These are phyloP conservation scores for Pleurotus eryngii DNA, from an alignment of 768 basidiomycete genomes.

Conservation along the genomic window DNA sequence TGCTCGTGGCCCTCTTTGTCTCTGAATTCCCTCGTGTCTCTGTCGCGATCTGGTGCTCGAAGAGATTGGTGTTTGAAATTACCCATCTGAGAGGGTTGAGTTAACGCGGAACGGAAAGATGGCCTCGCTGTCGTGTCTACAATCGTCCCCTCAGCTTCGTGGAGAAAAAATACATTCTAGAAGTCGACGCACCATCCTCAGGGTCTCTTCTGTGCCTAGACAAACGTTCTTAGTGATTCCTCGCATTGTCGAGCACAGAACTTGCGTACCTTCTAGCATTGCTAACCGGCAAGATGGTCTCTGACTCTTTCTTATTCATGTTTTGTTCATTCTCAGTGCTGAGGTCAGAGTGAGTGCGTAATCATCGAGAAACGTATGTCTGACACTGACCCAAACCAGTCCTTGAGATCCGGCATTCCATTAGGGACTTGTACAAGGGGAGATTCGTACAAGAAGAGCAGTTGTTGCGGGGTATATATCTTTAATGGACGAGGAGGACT, in stretches of 20 bases:
- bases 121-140: constrained; percentile 56
- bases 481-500: constrained; percentile 43
- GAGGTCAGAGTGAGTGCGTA: constrained; percentile 17
- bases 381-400: constrained; percentile 80
- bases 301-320: constrained; percentile 66
- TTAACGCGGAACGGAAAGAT: constrained; percentile 66
- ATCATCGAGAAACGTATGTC: constrained; percentile 19
- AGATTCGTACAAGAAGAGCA: constrained; percentile 70
- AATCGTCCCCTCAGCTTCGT: not conserved
- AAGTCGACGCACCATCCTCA: constrained; percentile 53
- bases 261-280: constrained; percentile 55
- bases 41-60: constrained; percentile 60
- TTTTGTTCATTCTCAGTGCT: constrained; percentile 64
- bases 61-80: constrained; percentile 88
- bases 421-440: constrained; percentile 67
- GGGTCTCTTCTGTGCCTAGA: constrained; percentile 70
- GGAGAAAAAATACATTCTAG: constrained; percentile 4
- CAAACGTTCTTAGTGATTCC: constrained; percentile 11
- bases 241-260: constrained; percentile 4
- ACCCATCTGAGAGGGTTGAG: constrained; percentile 90
- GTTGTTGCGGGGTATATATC: constrained; percentile 67
- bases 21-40: constrained; percentile 54
- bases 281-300: constrained; percentile 44
- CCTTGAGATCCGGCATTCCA: constrained; percentile 79
- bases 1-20: constrained; percentile 79